These are phyloP conservation scores for Suhomyces xylopsoci DNA, from an alignment of 805 yeast genomes.

Conservation along the genomic window DNA sequence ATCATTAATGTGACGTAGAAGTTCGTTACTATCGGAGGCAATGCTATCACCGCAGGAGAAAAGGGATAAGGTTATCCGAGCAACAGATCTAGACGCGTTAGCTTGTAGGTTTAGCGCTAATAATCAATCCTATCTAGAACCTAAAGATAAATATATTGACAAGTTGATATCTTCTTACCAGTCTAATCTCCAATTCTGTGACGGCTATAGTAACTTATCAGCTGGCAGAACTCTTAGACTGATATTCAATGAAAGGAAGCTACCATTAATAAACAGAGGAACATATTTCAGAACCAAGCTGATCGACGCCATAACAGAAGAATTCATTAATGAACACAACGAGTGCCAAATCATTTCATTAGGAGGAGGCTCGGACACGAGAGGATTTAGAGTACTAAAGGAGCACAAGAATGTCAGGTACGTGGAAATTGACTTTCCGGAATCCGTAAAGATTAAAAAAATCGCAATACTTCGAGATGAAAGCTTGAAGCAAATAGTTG, in stretches of 20 bases:
- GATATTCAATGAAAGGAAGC: conserved; percentile 42
- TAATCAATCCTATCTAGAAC: conserved; percentile 44
- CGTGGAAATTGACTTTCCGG: conserved; percentile 65
- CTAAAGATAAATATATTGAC: conserved; percentile 35
- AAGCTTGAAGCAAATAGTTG: conserved; percentile 25
- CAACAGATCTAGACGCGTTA: conserved; percentile 71
- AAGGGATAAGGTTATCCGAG: conserved; percentile 45
- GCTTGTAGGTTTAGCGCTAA: conserved; percentile 59
- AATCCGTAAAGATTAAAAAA: conserved; percentile 50
- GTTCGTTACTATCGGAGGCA: neutral
- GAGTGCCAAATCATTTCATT: conserved; percentile 57
- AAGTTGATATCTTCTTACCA: conserved; percentile 34
- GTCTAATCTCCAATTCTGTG: conserved; percentile 35
- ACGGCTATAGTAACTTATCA: conserved; percentile 37
- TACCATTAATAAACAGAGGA: conserved; percentile 70
- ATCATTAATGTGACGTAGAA: neutral
- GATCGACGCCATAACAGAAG: conserved; percentile 46
- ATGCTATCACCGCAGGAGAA: conserved; percentile 35
- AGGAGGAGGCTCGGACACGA: conserved; percentile 82
- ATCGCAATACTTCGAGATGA: conserved; percentile 38
- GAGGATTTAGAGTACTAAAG: conserved; percentile 52
- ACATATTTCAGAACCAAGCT: conserved; percentile 59
- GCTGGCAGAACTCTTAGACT: conserved; percentile 39
- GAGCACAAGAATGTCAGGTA: conserved; percentile 33
- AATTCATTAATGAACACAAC: conserved; percentile 33